A percentile compares a stretch with the other conserved stretches of the same genome.
Conservation (phyloP, 2,329 filamentous ascomycete genomes). For the Pyricularia sp. region DNA sequence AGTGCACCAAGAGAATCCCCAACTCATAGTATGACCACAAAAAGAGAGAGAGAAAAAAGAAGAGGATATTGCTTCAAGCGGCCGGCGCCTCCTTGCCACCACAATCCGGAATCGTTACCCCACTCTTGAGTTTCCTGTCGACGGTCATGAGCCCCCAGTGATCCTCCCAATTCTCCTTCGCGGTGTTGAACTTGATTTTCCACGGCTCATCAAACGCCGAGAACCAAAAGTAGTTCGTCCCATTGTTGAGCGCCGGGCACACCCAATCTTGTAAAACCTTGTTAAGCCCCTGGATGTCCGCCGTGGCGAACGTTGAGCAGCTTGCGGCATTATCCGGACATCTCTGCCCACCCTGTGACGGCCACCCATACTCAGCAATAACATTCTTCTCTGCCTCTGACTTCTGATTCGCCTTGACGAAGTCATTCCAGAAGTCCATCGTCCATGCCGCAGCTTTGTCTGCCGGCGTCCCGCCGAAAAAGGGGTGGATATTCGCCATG, state of each 20-base stretch:
- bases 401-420: constrained; percentile 55
- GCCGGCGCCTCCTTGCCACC: constrained; percentile 47
- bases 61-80: not conserved
- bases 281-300: constrained; percentile 70
- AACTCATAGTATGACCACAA: no score
- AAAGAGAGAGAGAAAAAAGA: not conserved
- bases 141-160: constrained; percentile 90
- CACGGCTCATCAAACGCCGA: constrained; percentile 94
- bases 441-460: constrained; percentile 67
- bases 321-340: constrained; percentile 38
- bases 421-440: constrained; percentile 55
- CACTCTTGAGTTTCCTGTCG: constrained; percentile 68
- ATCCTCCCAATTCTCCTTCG: constrained; percentile 72
- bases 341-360: constrained; percentile 64
- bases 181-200: constrained; percentile 65
- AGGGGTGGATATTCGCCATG: constrained; percentile 95
- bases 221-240: constrained; percentile 95
- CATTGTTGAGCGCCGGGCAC: constrained; percentile 64
- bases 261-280: constrained; percentile 78
- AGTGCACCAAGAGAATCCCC: not conserved
- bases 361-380: constrained; percentile 90
- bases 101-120: constrained; percentile 78
- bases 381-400: constrained; percentile 53
- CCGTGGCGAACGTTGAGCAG: constrained; percentile 58
- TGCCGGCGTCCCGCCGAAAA: constrained; percentile 70